Evolutionary conservation across 1,284 basidiomycete genomes (phyloP), one percentile per base, ranked within the genome.

Genomic region (Rhodotorula mucilaginosa): DNA sequence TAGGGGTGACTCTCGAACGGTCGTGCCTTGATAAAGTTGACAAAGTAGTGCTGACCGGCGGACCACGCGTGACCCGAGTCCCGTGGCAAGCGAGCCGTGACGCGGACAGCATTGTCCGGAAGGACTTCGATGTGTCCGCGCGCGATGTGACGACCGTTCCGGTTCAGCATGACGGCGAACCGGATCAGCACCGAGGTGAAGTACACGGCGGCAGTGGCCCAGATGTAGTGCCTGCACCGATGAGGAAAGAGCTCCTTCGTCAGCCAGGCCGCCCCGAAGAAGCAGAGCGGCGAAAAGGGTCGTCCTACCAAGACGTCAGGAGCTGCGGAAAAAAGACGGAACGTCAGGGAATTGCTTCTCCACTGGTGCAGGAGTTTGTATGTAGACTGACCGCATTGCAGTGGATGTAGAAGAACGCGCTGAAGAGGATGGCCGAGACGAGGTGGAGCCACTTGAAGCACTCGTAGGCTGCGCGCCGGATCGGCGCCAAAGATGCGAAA

Each of bases 41-140:
- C 73, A 71, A 83, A 84, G 75, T 81, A 81, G 75, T 84, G 83
- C 74, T 84, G 83, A 5, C 84, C 84, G 0, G 83, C 81, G 6
- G 71, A 69, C 83, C 83, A 84, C 29, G 65, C 61, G 44, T 75
- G 72, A 3, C 61, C 61, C 31, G 58, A 62, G 26, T 47, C 51
- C 19, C 62, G 62, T 12, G 70, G 73, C 18, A 69, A 54, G 5
- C 52, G 44, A 26, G 76, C 61, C 21, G 74, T 74, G 54, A 84
- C 67, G 63, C 79, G 79, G 65, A 83, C 69, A 57, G 81, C 78
- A 61, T 78, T 71, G 62, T 80, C 80, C n/a, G 79, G 77, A 48
- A 82, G 78, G 18, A 72, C 59, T 52, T 80, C 79, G 74, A 83
- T 67, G 15, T 78, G 78, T 1, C 82, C 82, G 49, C 71, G 71